phyloP scores from a whole-genome alignment of 108 stramenopile species.

The Skeletonema tropicum region DNA sequence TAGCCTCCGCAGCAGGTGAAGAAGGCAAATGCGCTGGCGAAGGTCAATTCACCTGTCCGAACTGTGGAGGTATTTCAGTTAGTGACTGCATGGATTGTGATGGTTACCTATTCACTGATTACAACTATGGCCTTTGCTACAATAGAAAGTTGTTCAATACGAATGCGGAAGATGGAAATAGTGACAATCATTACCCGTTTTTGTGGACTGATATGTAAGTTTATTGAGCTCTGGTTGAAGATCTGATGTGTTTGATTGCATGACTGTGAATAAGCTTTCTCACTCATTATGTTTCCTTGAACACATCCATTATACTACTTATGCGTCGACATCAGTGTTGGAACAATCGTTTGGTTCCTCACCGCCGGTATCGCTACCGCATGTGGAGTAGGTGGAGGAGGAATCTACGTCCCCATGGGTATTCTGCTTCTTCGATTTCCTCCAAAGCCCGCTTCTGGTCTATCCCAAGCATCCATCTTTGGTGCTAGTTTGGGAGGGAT shows the following conservation, averaged over 20 bases:
- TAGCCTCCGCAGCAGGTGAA: not conserved
- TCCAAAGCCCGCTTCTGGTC: constrained; percentile 61
- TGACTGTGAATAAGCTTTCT: not conserved
- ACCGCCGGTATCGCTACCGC: constrained; percentile 64
- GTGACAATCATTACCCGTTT: constrained; percentile 55
- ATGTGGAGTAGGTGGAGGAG: constrained; percentile 78
- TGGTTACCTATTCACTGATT: constrained; percentile 49
- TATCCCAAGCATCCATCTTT: constrained; percentile 73
- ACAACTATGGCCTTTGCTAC: constrained; percentile 49
- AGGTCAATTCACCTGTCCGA: constrained; percentile 37
- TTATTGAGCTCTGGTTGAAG: not conserved
- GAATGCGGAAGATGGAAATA: constrained; percentile 34
- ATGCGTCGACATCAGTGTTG: constrained; percentile 25
- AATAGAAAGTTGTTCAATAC: constrained; percentile 56
- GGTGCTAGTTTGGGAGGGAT: constrained; percentile 70
- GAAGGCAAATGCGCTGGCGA: constrained; percentile 19
- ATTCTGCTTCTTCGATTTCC: constrained; percentile 66
- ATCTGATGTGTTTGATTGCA: not conserved
- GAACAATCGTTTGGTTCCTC: constrained; percentile 67
- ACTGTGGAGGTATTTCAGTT: constrained; percentile 41
- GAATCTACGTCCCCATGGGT: constrained; percentile 75
- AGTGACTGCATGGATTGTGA: constrained; percentile 37
- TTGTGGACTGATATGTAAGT: constrained; percentile 64
- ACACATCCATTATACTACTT: not conserved
- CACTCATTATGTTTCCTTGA: not conserved